phyloP scores from a whole-genome alignment of 2,329 filamentous ascomycete species.

The Aspergillus alliaceus region DNA sequence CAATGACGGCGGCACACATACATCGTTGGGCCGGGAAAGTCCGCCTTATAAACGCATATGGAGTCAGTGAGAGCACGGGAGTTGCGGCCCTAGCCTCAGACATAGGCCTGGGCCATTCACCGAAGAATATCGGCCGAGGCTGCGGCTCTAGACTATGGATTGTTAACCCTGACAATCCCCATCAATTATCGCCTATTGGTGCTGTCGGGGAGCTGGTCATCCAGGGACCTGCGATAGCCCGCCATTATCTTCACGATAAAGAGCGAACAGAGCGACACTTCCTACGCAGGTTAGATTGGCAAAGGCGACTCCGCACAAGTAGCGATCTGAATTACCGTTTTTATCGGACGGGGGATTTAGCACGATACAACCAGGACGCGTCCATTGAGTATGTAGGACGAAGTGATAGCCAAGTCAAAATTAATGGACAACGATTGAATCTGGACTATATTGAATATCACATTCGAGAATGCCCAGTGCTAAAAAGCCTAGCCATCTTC shows the following conservation, averaged over 20 bases:
- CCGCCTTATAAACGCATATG: neutral
- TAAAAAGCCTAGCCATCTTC: no score
- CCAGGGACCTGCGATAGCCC: neutral
- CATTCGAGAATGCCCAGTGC: no score
- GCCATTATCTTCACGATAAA: neutral
- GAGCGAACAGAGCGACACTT: neutral
- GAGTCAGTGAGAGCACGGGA: neutral
- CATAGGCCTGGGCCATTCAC: neutral
- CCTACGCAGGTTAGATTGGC: neutral
- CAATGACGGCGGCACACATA: neutral
- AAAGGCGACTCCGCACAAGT: neutral
- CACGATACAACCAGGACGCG: neutral
- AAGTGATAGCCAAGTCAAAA: constrained; percentile 9
- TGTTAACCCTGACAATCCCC: neutral
- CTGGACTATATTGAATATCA: constrained; percentile 7
- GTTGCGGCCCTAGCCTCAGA: neutral
- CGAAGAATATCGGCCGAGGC: neutral
- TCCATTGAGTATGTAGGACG: neutral
- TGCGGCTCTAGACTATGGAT: neutral
- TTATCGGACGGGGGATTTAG: constrained; percentile 10
- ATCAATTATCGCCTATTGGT: neutral
- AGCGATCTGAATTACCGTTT: no score
- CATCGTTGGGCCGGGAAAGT: neutral
- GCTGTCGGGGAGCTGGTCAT: neutral
- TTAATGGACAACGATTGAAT: constrained; percentile 9